These are phyloP conservation scores for Heterobasidion annosum DNA, from an alignment of 1,284 basidiomycete species.

Conservation along the genomic window DNA sequence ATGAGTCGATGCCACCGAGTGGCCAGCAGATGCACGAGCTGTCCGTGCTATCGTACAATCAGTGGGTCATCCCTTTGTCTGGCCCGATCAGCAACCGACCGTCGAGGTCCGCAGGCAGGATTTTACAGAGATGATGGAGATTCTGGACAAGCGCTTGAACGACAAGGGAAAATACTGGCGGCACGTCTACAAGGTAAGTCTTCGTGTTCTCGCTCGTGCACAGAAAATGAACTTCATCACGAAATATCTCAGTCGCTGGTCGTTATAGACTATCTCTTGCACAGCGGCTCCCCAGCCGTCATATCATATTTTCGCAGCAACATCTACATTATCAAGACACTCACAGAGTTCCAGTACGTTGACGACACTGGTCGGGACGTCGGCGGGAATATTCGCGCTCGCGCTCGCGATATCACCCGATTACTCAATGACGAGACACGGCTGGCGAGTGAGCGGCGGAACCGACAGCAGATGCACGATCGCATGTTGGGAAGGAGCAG, in stretches of 20 bases:
- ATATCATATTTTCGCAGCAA: constrained; percentile 97
- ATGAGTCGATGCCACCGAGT: constrained; percentile 95
- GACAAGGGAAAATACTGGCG: constrained; percentile 99
- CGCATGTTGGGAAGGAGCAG: constrained; percentile 65
- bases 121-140: constrained; percentile 98
- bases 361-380: constrained; percentile 94
- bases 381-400: constrained; percentile 93
- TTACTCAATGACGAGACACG: constrained; percentile 80
- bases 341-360: constrained; percentile 95
- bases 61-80: constrained; percentile 45
- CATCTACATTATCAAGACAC: constrained; percentile 94
- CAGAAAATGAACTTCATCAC: background rate
- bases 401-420: constrained; percentile 96
- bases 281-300: constrained; percentile 93
- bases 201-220: background rate
- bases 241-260: constrained; percentile 63
- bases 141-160: constrained; percentile 95
- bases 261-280: constrained; percentile 90
- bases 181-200: constrained; percentile 90
- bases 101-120: constrained; percentile 53
- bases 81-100: background rate
- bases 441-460: constrained; percentile 73
- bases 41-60: constrained; percentile 92
- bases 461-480: constrained; percentile 83
- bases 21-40: constrained; percentile 98